Conservation (phyloP, 345 rosid genomes). For the Reutealis trisperma region DNA sequence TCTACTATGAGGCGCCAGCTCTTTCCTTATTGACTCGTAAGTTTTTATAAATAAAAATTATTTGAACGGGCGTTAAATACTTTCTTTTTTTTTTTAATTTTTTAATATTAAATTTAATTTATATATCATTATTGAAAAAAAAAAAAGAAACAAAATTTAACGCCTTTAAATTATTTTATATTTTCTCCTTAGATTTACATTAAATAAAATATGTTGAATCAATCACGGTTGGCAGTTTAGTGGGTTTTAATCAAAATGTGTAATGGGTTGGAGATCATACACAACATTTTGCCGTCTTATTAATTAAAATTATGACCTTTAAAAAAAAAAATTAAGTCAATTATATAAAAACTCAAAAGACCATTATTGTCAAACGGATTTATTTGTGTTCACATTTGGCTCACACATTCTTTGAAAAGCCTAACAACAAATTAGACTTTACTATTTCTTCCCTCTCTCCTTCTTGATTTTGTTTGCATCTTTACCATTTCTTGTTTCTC, state of each 20-base stretch:
- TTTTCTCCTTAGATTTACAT: neutral
- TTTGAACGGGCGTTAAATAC: no score
- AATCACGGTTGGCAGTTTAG: neutral
- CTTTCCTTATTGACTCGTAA: neutral
- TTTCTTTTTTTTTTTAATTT: no score
- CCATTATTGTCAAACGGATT: neutral
- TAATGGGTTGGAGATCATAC: neutral
- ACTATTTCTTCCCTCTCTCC: no score
- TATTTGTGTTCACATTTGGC: slow-evolving; percentile 21
- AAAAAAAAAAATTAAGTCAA: neutral
- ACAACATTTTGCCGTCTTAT: neutral
- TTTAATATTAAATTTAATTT: no score
- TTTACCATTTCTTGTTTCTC: neutral
- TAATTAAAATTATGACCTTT: no score
- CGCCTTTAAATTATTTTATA: no score
- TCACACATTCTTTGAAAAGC: neutral
- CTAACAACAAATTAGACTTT: neutral
- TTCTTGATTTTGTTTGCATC: neutral
- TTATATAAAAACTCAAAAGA: neutral
- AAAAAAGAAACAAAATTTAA: no score
- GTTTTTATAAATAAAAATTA: neutral
- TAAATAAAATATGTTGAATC: neutral
- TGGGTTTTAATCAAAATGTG: neutral
- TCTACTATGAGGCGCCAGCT: neutral
- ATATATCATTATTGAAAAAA: no score